phyloP scores from a whole-genome alignment of 1,284 basidiomycete genomes.

The Trichosporon sp. region DNA sequence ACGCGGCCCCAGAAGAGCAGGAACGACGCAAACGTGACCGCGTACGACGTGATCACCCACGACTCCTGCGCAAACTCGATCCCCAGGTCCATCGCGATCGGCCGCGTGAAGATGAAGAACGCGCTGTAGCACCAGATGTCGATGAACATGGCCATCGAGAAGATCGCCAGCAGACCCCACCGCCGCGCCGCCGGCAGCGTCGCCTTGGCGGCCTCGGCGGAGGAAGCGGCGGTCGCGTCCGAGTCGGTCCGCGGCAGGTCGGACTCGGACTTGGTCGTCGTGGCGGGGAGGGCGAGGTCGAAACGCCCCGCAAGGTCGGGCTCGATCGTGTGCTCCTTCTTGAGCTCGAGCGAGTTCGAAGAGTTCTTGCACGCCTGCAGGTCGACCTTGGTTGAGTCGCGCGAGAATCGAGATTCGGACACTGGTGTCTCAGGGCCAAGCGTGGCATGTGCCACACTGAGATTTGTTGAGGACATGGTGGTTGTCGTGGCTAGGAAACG shows the following conservation, averaged over 20 bases:
- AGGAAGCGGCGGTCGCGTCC: neutral
- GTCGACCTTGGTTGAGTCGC: neutral
- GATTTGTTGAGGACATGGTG: neutral
- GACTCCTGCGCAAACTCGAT: constrained; percentile 18
- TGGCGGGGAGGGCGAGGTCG: neutral
- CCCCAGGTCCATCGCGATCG: constrained; percentile 16
- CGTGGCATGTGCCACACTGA: neutral
- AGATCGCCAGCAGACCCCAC: constrained; percentile 30
- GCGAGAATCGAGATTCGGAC: neutral
- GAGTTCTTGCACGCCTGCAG: neutral
- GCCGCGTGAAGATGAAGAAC: constrained; percentile 20
- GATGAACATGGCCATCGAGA: constrained; percentile 31
- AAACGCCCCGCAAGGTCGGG: neutral
- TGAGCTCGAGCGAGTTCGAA: neutral
- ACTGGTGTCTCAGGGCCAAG: neutral
- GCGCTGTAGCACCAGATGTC: constrained; percentile 29
- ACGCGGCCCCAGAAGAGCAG: constrained; percentile 41
- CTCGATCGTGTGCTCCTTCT: neutral
- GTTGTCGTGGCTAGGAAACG: neutral
- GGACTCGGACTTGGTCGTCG: neutral
- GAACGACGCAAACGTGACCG: constrained; percentile 42
- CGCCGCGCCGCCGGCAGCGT: neutral
- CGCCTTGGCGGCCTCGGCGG: neutral
- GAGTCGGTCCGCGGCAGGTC: neutral
- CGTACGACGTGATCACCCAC: constrained; percentile 33